A percentile compares a stretch with the other conserved stretches of the same genome.
Conservation (phyloP, 495 filamentous ascomycete genomes). For the Aspergillus hancockii region DNA sequence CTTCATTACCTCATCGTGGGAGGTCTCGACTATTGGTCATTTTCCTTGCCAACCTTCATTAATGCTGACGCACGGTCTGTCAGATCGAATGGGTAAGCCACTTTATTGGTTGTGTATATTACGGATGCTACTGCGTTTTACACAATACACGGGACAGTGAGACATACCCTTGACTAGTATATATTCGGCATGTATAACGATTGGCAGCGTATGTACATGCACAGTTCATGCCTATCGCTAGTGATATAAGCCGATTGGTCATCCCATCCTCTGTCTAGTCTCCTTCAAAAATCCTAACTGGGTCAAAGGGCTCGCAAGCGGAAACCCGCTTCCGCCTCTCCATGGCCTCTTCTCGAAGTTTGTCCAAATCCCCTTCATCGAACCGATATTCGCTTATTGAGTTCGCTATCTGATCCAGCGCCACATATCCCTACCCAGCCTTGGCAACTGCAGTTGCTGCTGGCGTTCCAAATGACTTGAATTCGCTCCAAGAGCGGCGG, state of each 20-base stretch:
- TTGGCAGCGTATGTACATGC: not conserved
- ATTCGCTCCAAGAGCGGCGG: slow-evolving; percentile 11
- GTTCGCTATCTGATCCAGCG: slow-evolving; percentile 10
- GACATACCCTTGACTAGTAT: no score
- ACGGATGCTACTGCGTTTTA: no score
- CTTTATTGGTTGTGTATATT: no score
- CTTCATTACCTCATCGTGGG: no score
- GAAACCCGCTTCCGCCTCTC: slow-evolving; percentile 5
- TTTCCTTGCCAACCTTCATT: no score
- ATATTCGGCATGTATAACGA: not conserved
- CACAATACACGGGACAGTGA: no score
- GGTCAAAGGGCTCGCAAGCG: not conserved
- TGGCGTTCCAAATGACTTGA: slow-evolving; percentile 7
- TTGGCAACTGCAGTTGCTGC: slow-evolving; percentile 12
- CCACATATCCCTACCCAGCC: slow-evolving; percentile 10
- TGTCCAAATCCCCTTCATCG: slow-evolving; percentile 8
- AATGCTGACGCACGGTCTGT: not conserved
- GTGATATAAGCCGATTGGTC: not conserved
- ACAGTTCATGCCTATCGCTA: not conserved
- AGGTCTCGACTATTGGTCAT: no score
- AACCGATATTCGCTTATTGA: slow-evolving; percentile 5
- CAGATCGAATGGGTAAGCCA: no score
- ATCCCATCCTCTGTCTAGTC: not conserved
- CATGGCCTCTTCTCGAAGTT: slow-evolving; percentile 10
- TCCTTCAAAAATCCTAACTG: slow-evolving; percentile 6